Evolutionary conservation across 768 basidiomycete genomes (phyloP), one percentile per base, ranked within the genome.

Genomic region (Leccinum incarnatum): DNA sequence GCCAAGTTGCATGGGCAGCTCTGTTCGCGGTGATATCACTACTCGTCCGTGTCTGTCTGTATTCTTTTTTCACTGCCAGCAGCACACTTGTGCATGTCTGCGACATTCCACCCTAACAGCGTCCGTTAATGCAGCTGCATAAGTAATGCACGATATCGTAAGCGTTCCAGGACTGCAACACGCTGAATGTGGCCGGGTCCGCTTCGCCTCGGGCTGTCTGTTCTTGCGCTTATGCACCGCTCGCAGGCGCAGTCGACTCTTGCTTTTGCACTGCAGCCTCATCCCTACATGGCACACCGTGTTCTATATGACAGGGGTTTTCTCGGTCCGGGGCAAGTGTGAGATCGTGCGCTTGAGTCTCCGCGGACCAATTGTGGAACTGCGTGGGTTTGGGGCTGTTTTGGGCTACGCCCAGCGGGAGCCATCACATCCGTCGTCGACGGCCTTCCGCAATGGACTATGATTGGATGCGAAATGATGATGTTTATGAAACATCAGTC

Each of bases 291-390:
- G 53, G 40, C 46, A 25, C 29, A 32, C 48, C 21, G 45, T 15
- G 32, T 27, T 19, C 34, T 55, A 32, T 54, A 53, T 25, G 21
- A 53, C 48, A 50, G 14, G 55, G 46, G 30, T 51, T 54, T 54
- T 65, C 54, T 51, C 54, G 40, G 53, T 51, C 49, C 36, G 51
- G 53, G 32, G 19, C 48, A 17, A 58, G 48, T 48, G 49, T 21
- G 64, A 51, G 57, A 61, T 63, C 27, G 21, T 42, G 46, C 10
- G 12, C 34, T 47, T 54, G 30, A 48, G 58, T n/a, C 52, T 66
- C 71, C 69, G 67, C 66, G 71, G 71, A 73, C 58, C 46, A 54
- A 23, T 51, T 45, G 60, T 21, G 59, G 57, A 50, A 55, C 29
- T 57, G 56, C 52, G 58, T 66, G 60, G 58, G 65, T 63, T 57